These are phyloP conservation scores for Cadophora luteo-olivacea DNA, from an alignment of 2,329 filamentous ascomycete genomes.

Conservation along the genomic window DNA sequence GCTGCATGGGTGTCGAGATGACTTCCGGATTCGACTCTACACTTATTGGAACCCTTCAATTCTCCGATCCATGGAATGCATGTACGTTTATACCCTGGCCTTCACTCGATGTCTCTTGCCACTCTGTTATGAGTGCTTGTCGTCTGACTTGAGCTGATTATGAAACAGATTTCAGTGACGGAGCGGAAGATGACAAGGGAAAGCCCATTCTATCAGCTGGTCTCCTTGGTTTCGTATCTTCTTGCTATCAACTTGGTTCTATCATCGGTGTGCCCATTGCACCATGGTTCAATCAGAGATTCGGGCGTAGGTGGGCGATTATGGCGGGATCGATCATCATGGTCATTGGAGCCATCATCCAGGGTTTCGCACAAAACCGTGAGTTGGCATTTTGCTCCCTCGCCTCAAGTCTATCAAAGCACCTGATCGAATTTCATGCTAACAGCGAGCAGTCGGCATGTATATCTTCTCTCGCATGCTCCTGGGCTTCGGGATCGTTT, in stretches of 20 bases:
- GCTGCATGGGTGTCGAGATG: slow-evolving; percentile 60
- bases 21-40: slow-evolving; percentile 55
- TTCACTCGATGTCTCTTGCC: neutral
- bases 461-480: slow-evolving; percentile 58
- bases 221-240: slow-evolving; percentile 56
- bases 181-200: slow-evolving; percentile 21
- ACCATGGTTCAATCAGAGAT: slow-evolving; percentile 55
- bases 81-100: slow-evolving; percentile 27
- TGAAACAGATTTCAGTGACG: slow-evolving; percentile 26
- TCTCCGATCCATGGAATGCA: slow-evolving; percentile 44
- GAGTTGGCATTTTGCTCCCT: slow-evolving; percentile 19
- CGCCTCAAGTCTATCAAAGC: slow-evolving; percentile 8
- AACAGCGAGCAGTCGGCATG: slow-evolving; percentile 50
- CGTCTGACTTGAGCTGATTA: slow-evolving; percentile 10
- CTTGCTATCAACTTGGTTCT: slow-evolving; percentile 62
- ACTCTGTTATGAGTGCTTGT: too few species aligned
- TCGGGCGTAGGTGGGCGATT: slow-evolving; percentile 60
- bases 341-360: slow-evolving; percentile 60
- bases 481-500: slow-evolving; percentile 58
- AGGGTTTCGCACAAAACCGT: slow-evolving; percentile 50
- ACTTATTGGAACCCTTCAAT: slow-evolving; percentile 52
- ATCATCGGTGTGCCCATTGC: slow-evolving; percentile 61
- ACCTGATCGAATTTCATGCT: neutral
- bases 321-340: slow-evolving; percentile 61
- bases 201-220: slow-evolving; percentile 22